Evolutionary conservation across 2,329 filamentous ascomycete species (phyloP).

Genomic region (Aspergillus transmontanensis): DNA sequence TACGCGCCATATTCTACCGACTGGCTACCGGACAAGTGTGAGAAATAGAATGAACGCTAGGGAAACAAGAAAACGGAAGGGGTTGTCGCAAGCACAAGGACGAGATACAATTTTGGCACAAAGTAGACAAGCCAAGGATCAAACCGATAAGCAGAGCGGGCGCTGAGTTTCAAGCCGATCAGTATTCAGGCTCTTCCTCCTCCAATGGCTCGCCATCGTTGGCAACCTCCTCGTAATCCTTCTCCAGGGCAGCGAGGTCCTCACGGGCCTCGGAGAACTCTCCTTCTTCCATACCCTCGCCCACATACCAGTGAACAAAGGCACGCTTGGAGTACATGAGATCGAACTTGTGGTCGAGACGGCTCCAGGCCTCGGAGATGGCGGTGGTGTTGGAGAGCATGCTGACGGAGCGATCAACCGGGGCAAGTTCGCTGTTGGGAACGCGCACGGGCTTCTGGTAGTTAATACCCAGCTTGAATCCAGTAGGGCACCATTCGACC

Average conservation of each 20-base stretch:
- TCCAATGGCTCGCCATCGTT: constrained; percentile 68
- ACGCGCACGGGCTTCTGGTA: constrained; percentile 61
- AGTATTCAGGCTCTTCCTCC: constrained; percentile 51
- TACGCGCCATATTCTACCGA: constrained; percentile 9
- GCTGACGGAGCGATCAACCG: constrained; percentile 58
- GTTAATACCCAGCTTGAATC: constrained; percentile 71
- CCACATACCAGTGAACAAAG: constrained; percentile 76
- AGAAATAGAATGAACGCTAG: constrained; percentile 20
- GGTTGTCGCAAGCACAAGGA: constrained; percentile 27
- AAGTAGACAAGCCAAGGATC: constrained; percentile 22
- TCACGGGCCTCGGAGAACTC: constrained; percentile 87
- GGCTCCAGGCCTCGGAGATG: constrained; percentile 66
- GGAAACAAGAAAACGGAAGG: constrained; percentile 23
- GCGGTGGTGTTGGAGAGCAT: constrained; percentile 71
- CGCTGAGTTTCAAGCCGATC: constrained; percentile 11
- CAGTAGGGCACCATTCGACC: constrained; percentile 70
- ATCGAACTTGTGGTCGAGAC: constrained; percentile 69
- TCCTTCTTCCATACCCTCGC: constrained; percentile 90
- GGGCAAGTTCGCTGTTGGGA: constrained; percentile 56
- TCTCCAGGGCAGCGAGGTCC: constrained; percentile 81
- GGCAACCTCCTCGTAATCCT: constrained; percentile 84
- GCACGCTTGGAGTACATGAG: constrained; percentile 71
- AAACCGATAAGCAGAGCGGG: constrained; percentile 13
- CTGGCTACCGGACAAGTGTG: constrained; percentile 8
- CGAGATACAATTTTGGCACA: constrained; percentile 16